phyloP scores from a whole-genome alignment of 306 rosid species.

The Corylus heterophylla region DNA sequence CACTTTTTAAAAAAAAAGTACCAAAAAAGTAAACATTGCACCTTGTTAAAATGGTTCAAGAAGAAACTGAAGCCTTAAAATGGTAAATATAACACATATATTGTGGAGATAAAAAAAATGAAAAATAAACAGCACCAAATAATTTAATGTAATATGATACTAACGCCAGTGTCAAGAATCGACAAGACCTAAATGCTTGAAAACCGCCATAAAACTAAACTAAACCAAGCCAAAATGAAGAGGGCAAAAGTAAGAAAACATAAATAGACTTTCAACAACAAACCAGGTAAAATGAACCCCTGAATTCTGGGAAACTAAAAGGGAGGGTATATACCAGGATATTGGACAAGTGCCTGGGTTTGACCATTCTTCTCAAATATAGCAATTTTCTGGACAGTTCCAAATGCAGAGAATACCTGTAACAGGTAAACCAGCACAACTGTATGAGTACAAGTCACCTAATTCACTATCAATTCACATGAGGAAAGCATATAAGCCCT shows the following conservation, averaged over 20 bases:
- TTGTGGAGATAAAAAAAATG: not conserved
- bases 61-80: not conserved
- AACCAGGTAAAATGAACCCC: not conserved
- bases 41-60: not conserved
- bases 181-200: not conserved
- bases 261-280: not conserved
- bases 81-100: not conserved
- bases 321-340: constrained; percentile 57
- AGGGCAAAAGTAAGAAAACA: not conserved
- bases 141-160: not conserved
- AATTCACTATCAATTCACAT: not conserved
- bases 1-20: not conserved
- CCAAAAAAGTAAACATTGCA: not conserved
- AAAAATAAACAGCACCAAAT: not conserved
- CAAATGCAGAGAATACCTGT: constrained; percentile 81
- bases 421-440: constrained; percentile 18
- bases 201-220: too few species aligned
- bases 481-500: constrained; percentile 20
- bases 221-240: not conserved
- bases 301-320: constrained; percentile 12
- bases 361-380: constrained; percentile 89
- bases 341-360: constrained; percentile 82
- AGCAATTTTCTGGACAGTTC: constrained; percentile 78
- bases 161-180: not conserved
- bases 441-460: constrained; percentile 20